Evolutionary conservation across 495 filamentous ascomycete genomes (phyloP).

Genomic region (Aspergillus taichungensis): DNA sequence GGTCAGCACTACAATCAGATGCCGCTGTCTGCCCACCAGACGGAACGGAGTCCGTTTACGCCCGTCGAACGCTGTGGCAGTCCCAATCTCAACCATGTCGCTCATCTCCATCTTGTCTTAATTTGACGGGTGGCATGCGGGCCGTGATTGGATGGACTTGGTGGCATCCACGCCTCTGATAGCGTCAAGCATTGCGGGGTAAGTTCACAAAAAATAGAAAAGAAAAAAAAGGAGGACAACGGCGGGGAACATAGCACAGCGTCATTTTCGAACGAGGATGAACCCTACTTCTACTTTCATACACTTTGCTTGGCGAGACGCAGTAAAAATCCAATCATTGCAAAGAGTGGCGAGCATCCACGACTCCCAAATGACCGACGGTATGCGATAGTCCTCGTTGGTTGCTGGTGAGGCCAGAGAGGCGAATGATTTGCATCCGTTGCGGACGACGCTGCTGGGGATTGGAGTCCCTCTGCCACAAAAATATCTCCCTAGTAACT

Average conservation of each 20-base stretch:
- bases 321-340: too few species aligned
- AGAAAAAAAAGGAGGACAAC: not conserved
- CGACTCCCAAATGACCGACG: too few species aligned
- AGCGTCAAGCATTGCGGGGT: conserved; percentile 11
- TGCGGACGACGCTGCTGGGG: not conserved
- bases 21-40: not conserved
- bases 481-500: too few species aligned
- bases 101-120: too few species aligned
- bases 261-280: too few species aligned
- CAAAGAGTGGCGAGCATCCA: too few species aligned
- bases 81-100: conserved; percentile 7
- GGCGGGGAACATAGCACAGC: too few species aligned
- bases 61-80: not conserved
- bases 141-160: not conserved
- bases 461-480: too few species aligned
- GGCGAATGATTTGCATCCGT: not conserved
- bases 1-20: not conserved
- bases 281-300: not conserved
- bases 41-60: conserved; percentile 1
- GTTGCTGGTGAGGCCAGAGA: not conserved
- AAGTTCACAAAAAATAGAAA: not conserved
- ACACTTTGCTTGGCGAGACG: not conserved
- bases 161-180: conserved; percentile 1
- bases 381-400: not conserved
- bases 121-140: too few species aligned